A percentile compares a stretch with the other conserved stretches of the same genome.
These are phyloP conservation scores for Wickerhamomyces hampshirensis DNA, from an alignment of 805 yeast genomes.

Conservation along the genomic window DNA sequence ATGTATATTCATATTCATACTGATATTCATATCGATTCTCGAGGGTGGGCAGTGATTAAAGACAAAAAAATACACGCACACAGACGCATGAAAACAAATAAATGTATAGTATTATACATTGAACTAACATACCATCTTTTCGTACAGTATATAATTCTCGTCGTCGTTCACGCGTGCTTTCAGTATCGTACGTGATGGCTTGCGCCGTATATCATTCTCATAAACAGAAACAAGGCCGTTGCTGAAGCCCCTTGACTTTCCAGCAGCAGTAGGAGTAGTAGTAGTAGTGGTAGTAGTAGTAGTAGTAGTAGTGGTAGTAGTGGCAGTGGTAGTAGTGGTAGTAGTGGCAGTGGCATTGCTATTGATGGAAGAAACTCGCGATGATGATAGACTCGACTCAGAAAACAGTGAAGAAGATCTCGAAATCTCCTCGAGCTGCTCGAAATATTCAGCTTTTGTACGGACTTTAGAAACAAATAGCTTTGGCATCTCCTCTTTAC, in stretches of 20 bases:
- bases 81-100: no score
- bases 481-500: neutral
- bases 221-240: neutral
- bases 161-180: slow-evolving; percentile 17
- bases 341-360: no score
- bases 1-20: no score
- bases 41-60: no score
- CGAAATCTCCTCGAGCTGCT: slow-evolving; percentile 4
- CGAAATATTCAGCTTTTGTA: slow-evolving; percentile 17
- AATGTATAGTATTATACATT: no score
- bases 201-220: slow-evolving; percentile 1
- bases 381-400: neutral
- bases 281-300: no score
- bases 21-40: no score
- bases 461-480: slow-evolving; percentile 7
- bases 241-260: neutral
- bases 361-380: no score
- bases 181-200: slow-evolving; percentile 18
- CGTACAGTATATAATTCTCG: slow-evolving; percentile 19
- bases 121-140: slow-evolving; percentile 13
- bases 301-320: no score
- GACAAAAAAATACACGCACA: no score
- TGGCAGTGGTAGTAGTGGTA: no score
- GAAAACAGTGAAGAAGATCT: neutral
- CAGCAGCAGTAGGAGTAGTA: no score